A percentile compares a stretch with the other conserved stretches of the same genome.
These are phyloP conservation scores for Acer campestre DNA, from an alignment of 345 rosid species.

Conservation along the genomic window DNA sequence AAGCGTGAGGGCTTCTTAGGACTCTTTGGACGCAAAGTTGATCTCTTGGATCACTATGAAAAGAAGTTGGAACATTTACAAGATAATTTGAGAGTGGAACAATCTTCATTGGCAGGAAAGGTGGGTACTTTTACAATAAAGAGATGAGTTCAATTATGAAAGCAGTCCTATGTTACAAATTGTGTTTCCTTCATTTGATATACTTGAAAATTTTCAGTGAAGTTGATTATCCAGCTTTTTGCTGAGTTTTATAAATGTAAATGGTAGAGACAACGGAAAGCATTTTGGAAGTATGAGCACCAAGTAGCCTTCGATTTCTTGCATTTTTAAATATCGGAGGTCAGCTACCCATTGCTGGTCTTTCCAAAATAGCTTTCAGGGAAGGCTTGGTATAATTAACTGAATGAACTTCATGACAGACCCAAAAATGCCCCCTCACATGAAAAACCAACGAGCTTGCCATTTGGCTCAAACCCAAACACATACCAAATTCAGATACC, in stretches of 20 bases:
- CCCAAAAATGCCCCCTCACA: too few relatives aligned
- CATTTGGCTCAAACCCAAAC: too few relatives aligned
- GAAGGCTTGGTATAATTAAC: slow-evolving; percentile 3
- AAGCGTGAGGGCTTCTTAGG: slow-evolving; percentile 73
- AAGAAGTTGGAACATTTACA: slow-evolving; percentile 69
- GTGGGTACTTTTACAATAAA: slow-evolving; percentile 24
- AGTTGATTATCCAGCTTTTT: background rate
- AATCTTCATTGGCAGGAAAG: slow-evolving; percentile 55
- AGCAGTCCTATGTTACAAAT: background rate
- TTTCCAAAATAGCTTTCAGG: slow-evolving; percentile 6
- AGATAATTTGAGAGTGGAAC: slow-evolving; percentile 60
- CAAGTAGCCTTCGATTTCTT: background rate
- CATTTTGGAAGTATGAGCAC: background rate
- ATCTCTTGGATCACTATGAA: slow-evolving; percentile 59
- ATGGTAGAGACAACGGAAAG: background rate
- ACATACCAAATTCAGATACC: too few relatives aligned
- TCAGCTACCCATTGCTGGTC: background rate
- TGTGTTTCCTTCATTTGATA: background rate
- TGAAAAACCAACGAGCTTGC: too few relatives aligned
- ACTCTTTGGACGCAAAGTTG: slow-evolving; percentile 65
- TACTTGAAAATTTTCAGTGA: background rate
- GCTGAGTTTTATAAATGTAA: background rate
- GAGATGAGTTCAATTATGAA: background rate
- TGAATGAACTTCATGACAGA: background rate
- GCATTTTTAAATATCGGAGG: background rate